These are phyloP conservation scores for Micractinium conductrix DNA, from an alignment of 139 green algal genomes.

Conservation along the genomic window DNA sequence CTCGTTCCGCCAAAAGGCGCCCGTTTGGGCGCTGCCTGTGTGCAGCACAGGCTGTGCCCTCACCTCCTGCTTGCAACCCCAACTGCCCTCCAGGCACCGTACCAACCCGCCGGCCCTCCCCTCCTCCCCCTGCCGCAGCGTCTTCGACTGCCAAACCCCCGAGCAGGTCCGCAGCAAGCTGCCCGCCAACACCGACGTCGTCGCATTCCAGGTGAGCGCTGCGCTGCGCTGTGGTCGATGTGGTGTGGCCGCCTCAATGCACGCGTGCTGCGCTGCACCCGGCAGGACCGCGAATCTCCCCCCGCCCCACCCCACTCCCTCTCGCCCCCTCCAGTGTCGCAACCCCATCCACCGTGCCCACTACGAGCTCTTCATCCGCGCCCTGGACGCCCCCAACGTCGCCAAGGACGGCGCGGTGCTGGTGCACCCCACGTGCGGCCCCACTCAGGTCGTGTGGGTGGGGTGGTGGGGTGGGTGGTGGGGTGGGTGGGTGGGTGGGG, in stretches of 20 bases:
- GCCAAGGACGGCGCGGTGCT: conserved; percentile 75
- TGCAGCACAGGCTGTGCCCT: no score
- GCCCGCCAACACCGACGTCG: conserved; percentile 77
- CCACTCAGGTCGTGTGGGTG: conserved; percentile 72
- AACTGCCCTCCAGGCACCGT: not conserved
- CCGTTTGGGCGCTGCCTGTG: no score
- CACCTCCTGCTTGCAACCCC: no score
- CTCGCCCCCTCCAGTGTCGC: conserved; percentile 96
- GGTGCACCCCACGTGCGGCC: conserved; percentile 90
- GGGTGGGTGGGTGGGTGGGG: no score
- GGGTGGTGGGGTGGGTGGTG: no score
- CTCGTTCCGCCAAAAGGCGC: no score
- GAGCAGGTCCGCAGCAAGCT: conserved; percentile 66
- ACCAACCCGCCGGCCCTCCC: not conserved
- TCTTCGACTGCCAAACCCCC: conserved; percentile 85
- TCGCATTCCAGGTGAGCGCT: conserved; percentile 94
- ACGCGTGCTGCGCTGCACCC: no score
- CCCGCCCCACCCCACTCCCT: no score
- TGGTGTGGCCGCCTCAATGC: no score
- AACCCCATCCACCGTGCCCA: conserved; percentile 95
- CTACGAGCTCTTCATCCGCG: conserved; percentile 94
- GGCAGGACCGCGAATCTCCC: no score
- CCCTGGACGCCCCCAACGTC: conserved; percentile 85
- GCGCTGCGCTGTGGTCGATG: not conserved
- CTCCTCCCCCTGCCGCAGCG: conserved; percentile 37